Evolutionary conservation across 495 filamentous ascomycete genomes (phyloP).

Genomic region (Extremus antarcticus): DNA sequence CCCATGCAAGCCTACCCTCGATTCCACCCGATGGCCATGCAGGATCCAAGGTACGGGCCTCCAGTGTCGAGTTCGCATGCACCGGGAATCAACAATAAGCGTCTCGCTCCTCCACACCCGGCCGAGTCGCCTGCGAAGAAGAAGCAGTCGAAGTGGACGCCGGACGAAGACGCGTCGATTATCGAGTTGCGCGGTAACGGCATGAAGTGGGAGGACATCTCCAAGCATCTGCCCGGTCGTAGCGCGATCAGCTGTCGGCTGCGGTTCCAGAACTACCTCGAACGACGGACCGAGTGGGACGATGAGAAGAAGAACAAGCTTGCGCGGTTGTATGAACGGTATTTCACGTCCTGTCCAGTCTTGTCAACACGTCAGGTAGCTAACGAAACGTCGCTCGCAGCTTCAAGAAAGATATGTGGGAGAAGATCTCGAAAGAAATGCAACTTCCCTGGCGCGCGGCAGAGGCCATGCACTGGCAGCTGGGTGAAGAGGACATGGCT

Average conservation of each 20-base stretch:
- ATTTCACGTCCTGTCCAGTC: conserved; percentile 28
- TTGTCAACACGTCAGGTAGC: too few relatives aligned
- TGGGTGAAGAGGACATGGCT: conserved; percentile 89
- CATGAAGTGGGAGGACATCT: conserved; percentile 99
- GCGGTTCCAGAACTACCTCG: conserved; percentile 96
- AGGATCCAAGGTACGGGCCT: conserved; percentile 6
- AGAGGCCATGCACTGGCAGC: conserved; percentile 96
- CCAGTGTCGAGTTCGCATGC: not conserved
- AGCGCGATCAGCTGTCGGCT: conserved; percentile 88
- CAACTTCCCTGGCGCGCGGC: conserved; percentile 91
- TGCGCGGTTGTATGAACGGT: conserved; percentile 91
- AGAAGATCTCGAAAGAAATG: conserved; percentile 86
- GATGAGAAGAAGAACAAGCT: conserved; percentile 96
- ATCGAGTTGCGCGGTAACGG: conserved; percentile 77
- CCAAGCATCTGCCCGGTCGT: conserved; percentile 74
- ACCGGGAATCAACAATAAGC: conserved; percentile 32
- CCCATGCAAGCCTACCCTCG: conserved; percentile 5
- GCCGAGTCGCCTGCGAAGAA: conserved; percentile 68
- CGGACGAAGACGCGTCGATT: conserved; percentile 80
- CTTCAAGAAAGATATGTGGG: conserved; percentile 97
- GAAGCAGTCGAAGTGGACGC: conserved; percentile 91
- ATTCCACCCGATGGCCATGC: conserved; percentile 2
- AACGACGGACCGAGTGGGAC: conserved; percentile 83
- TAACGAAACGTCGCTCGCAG: conserved; percentile 34
- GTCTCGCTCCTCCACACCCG: conserved; percentile 35